Evolutionary conservation across 345 rosid genomes (phyloP).

Genomic region (Ricinus communis): DNA sequence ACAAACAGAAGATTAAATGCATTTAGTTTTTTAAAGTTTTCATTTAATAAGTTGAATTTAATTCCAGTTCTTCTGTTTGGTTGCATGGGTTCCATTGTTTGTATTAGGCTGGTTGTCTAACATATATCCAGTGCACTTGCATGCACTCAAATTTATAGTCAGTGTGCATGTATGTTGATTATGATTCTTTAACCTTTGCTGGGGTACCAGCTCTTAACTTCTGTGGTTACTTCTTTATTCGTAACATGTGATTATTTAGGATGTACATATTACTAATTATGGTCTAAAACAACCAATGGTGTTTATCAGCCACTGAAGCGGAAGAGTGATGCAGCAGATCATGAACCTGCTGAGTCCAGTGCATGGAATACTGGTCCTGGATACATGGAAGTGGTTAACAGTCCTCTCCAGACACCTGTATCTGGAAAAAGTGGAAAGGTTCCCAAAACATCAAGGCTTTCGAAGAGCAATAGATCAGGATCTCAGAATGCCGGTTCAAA

Average conservation of each 20-base stretch:
- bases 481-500: conserved; percentile 57
- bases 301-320: conserved; percentile 61
- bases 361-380: conserved; percentile 53
- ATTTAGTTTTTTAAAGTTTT: neutral
- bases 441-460: conserved; percentile 58
- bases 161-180: neutral
- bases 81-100: conserved; percentile 6
- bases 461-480: conserved; percentile 59
- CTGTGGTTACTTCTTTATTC: neutral
- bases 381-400: conserved; percentile 43
- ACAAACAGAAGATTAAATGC: neutral
- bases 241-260: conserved; percentile 10
- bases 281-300: conserved; percentile 17
- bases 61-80: neutral
- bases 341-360: conserved; percentile 49
- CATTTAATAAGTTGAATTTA: neutral
- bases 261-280: conserved; percentile 15
- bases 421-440: conserved; percentile 75
- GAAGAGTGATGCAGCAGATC: conserved; percentile 62
- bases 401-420: conserved; percentile 68
- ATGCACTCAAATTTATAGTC: neutral
- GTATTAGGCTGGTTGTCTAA: neutral
- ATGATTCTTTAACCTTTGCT: neutral
- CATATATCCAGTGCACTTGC: neutral
- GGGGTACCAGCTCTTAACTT: neutral